A percentile compares a stretch with the other conserved stretches of the same genome.
Evolutionary conservation across 78 protist species (phyloP).

Genomic region (Monosiga brevicollis): DNA sequence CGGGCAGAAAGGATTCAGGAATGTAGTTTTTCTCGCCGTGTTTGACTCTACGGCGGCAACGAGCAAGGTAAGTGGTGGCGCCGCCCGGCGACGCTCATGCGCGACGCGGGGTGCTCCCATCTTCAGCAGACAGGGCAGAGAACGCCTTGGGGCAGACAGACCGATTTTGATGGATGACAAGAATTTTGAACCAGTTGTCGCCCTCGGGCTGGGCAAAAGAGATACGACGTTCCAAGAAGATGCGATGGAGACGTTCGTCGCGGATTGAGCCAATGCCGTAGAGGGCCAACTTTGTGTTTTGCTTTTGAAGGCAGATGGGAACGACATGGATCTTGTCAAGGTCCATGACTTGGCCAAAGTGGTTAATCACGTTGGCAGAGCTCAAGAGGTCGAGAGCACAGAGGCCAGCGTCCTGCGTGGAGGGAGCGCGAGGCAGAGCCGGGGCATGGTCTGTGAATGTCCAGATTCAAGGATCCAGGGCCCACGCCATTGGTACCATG

Average conservation of each 20-base stretch:
- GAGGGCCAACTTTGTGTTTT: conserved; percentile 69
- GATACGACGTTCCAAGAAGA: conserved; percentile 50
- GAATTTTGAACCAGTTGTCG: conserved; percentile 83
- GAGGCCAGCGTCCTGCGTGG: conserved; percentile 43
- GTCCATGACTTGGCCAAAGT: conserved; percentile 73
- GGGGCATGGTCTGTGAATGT: too few species aligned
- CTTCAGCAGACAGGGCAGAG: background rate
- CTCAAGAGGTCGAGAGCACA: conserved; percentile 80
- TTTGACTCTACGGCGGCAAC: conserved; percentile 27
- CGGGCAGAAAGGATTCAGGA: conserved; percentile 62
- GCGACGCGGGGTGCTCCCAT: too few species aligned
- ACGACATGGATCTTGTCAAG: conserved; percentile 58
- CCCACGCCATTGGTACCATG: too few species aligned
- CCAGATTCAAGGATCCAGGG: too few species aligned
- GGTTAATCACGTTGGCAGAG: conserved; percentile 71
- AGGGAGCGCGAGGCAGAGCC: too few species aligned
- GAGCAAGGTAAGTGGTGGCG: background rate
- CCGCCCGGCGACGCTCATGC: too few species aligned
- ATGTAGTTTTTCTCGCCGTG: conserved; percentile 58
- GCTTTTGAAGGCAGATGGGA: conserved; percentile 77
- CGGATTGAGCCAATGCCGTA: conserved; percentile 92
- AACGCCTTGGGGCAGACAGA: background rate
- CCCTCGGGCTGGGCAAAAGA: conserved; percentile 35
- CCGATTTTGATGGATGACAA: conserved; percentile 91
- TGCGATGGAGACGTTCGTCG: conserved; percentile 87